phyloP scores from a whole-genome alignment of 495 filamentous ascomycete species.

The Neurospora tetrasperma region DNA sequence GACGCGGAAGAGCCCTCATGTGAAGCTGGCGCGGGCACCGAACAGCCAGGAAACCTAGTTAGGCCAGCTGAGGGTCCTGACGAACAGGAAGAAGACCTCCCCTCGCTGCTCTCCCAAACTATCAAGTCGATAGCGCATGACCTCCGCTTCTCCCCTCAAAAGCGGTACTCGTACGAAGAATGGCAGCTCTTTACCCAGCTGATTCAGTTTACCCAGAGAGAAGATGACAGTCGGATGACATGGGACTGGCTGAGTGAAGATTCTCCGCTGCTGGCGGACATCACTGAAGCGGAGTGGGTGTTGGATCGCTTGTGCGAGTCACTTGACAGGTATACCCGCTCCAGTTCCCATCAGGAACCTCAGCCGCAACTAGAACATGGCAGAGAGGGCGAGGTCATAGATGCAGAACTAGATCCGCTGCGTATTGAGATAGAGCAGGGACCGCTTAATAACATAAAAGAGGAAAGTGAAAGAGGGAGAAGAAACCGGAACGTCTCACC shows the following conservation, averaged over 20 bases:
- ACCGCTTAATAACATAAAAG: background rate
- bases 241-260: constrained; percentile 69
- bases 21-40: background rate
- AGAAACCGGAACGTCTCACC: background rate
- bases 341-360: background rate
- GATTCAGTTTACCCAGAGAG: constrained; percentile 23
- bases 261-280: constrained; percentile 55
- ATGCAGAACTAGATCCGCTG: background rate
- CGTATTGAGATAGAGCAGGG: background rate
- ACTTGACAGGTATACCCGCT: constrained; percentile 31
- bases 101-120: constrained; percentile 46
- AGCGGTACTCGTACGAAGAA: constrained; percentile 59
- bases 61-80: fast-evolving
- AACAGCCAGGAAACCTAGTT: background rate
- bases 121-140: constrained; percentile 54
- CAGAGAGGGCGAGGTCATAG: background rate
- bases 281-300: constrained; percentile 48
- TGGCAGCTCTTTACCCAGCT: constrained; percentile 56
- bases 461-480: background rate
- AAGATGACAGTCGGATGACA: constrained; percentile 23
- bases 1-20: background rate
- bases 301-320: constrained; percentile 48
- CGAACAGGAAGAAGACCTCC: constrained; percentile 32
- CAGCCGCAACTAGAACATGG: background rate
- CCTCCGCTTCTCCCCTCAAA: constrained; percentile 36